Evolutionary conservation across 164 flowering plant species (phyloP).

Genomic region (Annona squamosa): DNA sequence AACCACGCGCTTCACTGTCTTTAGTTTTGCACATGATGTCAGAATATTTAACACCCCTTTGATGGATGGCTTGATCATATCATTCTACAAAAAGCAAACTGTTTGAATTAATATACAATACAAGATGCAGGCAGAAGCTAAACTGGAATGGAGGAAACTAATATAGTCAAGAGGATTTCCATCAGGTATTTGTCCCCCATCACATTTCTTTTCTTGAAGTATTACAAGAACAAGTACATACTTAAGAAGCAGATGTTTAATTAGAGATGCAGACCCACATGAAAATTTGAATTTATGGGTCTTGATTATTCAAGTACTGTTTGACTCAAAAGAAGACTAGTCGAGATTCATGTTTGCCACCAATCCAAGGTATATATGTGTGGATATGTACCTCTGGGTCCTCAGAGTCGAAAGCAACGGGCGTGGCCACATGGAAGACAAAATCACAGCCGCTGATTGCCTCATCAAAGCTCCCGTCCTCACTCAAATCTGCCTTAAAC

Average conservation of each 20-base stretch:
- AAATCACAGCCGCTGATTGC: conserved; percentile 47
- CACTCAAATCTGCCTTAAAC: conserved; percentile 50
- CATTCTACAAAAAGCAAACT: conserved; percentile 24
- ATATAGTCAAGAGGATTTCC: no score
- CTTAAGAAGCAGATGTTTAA: no score
- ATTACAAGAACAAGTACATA: no score
- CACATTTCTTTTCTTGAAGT: no score
- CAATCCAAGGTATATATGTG: neutral
- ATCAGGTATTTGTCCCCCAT: no score
- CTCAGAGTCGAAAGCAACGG: conserved; percentile 55
- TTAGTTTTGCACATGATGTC: conserved; percentile 47
- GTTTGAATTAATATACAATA: neutral
- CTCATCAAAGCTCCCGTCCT: conserved; percentile 47
- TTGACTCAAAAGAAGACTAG: neutral
- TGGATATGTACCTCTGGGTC: conserved; percentile 51
- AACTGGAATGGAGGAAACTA: no score
- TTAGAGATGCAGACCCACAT: neutral
- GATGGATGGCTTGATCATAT: conserved; percentile 72
- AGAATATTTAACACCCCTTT: conserved; percentile 50
- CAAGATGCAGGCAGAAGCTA: no score
- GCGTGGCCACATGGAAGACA: conserved; percentile 73
- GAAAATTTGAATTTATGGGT: neutral
- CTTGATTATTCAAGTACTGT: neutral
- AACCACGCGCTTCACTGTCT: conserved; percentile 57
- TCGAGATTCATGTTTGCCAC: neutral